Evolutionary conservation across 1,284 basidiomycete genomes (phyloP), one percentile per base, ranked within the genome.

Genomic region (Ceratobasidium sp.): DNA sequence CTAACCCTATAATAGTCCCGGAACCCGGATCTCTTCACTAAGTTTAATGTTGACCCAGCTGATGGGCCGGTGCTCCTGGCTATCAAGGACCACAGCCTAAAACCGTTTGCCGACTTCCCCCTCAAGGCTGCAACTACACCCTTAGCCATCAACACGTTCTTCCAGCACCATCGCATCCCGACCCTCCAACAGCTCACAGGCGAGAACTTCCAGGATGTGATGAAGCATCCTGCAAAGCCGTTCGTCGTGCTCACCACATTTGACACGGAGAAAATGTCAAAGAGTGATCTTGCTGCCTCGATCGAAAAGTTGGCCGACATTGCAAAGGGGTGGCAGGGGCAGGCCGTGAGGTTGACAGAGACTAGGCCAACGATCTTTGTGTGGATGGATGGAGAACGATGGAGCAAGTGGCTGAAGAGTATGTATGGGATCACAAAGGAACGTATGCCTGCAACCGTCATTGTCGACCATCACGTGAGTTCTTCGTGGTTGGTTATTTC

Each of bases 361-460:
- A 76, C 56, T 15, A 73, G 76, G 25, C 76, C 78, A 17, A 91
- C 97, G 0, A 88, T 95, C 70, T 97, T 96, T 83, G 88, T 91
- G 8, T 94, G 91, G 90, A 95, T 97, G 88, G 93, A 97, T 81
- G 88, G 86, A 0, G 90, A 90, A 32, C 88, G 87, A 82, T 97
- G 95, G 95, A 86, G 84, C 22, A 90, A 88, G 73, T 97, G 95
- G 95, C 85, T 97, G 84, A 95, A 93, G 86, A 91, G 90, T 79
- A 95, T 95, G 89, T 97, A 97, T 83, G 91, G 91, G 0, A 84
- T 94, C 78, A 84, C 85, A 80, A 59, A 82, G 29, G 84, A 52
- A 59, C 85, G 87, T 15, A 85, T 89, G 70, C 89, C 92, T 0
- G 83, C 83, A 5, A 87, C 95, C 13, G 87, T 97, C 19, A 88